A percentile compares a stretch with the other conserved stretches of the same genome.
These are phyloP conservation scores for Phycomyces blakesleeanus DNA, from an alignment of 192 early-diverging fungal species.

Conservation along the genomic window DNA sequence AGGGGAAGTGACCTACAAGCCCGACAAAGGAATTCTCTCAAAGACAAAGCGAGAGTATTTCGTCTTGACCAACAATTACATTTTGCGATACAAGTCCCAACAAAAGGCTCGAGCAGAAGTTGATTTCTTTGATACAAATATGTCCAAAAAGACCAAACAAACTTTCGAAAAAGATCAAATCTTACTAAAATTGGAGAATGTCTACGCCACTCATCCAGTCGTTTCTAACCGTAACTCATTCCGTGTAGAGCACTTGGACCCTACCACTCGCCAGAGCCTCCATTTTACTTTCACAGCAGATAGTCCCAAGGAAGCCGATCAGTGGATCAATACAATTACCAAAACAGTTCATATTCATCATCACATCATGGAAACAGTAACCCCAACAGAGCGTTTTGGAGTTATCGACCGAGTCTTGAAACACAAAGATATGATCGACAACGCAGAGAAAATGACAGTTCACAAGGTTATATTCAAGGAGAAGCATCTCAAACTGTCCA, in stretches of 20 bases:
- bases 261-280: slow-evolving; percentile 2
- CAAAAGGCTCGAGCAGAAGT: slow-evolving; percentile 22
- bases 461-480: slow-evolving; percentile 29
- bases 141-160: neutral
- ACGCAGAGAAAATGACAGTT: slow-evolving; percentile 15
- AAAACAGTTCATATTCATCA: slow-evolving; percentile 7
- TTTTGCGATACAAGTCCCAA: slow-evolving; percentile 26
- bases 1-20: slow-evolving; percentile 17
- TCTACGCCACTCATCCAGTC: slow-evolving; percentile 23
- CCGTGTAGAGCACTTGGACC: slow-evolving; percentile 29
- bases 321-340: slow-evolving; percentile 27
- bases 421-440: slow-evolving; percentile 19
- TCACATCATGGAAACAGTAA: slow-evolving; percentile 5
- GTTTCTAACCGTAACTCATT: slow-evolving; percentile 10
- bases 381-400: slow-evolving; percentile 8
- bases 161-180: neutral
- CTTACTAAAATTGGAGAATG: neutral
- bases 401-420: slow-evolving; percentile 16
- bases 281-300: slow-evolving; percentile 10
- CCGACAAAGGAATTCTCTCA: slow-evolving; percentile 7
- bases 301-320: slow-evolving; percentile 9
- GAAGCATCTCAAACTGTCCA: slow-evolving; percentile 2
- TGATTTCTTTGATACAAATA: slow-evolving; percentile 19
- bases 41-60: slow-evolving; percentile 26
- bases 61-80: slow-evolving; percentile 28